Percentiles rank a stretch among this genome's conserved stretches.
Evolutionary conservation across 2,329 filamentous ascomycete genomes (phyloP).

Genomic region (Aspergillus puulaauensis): DNA sequence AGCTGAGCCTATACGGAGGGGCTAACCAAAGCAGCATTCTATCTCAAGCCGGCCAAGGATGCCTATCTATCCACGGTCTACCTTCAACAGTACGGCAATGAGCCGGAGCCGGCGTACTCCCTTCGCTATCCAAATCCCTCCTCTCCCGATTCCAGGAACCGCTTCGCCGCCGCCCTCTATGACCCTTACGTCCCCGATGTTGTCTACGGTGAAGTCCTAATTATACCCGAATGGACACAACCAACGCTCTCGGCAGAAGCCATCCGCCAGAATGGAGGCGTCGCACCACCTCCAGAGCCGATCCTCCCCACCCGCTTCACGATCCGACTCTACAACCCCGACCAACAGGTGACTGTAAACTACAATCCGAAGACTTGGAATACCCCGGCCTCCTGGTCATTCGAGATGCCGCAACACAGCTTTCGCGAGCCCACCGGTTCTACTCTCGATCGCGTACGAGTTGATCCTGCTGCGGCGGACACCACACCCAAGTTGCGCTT

Average conservation of each 20-base stretch:
- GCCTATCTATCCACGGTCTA: conserved; percentile 41
- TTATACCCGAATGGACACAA: conserved; percentile 82
- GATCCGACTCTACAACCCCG: conserved; percentile 92
- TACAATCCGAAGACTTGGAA: conserved; percentile 74
- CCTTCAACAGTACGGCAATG: conserved; percentile 70
- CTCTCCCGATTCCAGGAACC: conserved; percentile 69
- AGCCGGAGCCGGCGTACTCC: conserved; percentile 77
- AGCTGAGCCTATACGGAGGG: background rate
- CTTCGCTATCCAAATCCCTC: conserved; percentile 73
- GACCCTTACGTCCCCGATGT: conserved; percentile 79
- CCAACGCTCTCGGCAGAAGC: conserved; percentile 79
- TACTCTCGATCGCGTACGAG: conserved; percentile 70
- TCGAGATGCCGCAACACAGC: conserved; percentile 82
- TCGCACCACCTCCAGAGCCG: conserved; percentile 66
- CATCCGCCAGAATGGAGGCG: conserved; percentile 67
- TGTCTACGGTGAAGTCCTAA: conserved; percentile 81
- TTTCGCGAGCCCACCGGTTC: conserved; percentile 80
- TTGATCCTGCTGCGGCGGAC: conserved; percentile 56
- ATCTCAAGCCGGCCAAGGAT: conserved; percentile 54
- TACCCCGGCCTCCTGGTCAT: conserved; percentile 79
- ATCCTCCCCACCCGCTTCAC: conserved; percentile 74
- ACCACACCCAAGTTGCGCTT: conserved; percentile 75
- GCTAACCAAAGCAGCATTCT: conserved; percentile 51
- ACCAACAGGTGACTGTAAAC: conserved; percentile 73
- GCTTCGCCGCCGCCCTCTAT: conserved; percentile 82